A percentile compares a stretch with the other conserved stretches of the same genome.
Evolutionary conservation across 2,329 filamentous ascomycete species (phyloP).

Genomic region (Cryoendolithus antarcticus): DNA sequence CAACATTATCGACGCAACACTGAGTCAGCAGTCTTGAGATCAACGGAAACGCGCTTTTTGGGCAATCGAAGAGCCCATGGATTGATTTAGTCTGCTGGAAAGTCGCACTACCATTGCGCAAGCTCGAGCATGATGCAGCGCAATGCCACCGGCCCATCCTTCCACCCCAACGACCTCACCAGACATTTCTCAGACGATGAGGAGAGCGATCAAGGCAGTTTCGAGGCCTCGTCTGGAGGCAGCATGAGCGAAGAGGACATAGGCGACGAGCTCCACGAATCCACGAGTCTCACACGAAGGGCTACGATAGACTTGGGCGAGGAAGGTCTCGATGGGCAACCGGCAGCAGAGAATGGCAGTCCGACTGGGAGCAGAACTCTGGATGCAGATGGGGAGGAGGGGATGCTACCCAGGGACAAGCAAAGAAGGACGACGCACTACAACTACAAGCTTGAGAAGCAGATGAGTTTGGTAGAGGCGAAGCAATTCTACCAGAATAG

Average conservation of each 20-base stretch:
- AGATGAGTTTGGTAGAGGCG: slow-evolving; percentile 85
- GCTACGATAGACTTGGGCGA: slow-evolving; percentile 15
- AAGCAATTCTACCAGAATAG: slow-evolving; percentile 78
- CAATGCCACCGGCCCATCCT: slow-evolving; percentile 16
- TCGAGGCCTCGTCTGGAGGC: slow-evolving; percentile 9
- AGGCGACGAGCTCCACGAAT: slow-evolving; percentile 14
- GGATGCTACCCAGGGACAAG: slow-evolving; percentile 36
- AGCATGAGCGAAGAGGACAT: slow-evolving; percentile 9
- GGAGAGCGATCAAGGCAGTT: slow-evolving; percentile 12
- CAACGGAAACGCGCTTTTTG: no score
- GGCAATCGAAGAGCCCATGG: no score
- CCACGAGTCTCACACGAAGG: slow-evolving; percentile 12
- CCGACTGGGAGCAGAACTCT: background rate
- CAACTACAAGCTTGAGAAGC: slow-evolving; percentile 85
- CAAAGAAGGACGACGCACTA: slow-evolving; percentile 72
- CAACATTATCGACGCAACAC: no score
- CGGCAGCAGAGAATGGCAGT: slow-evolving; percentile 2
- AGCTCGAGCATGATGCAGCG: slow-evolving; percentile 16
- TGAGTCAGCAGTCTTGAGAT: no score
- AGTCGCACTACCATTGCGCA: no score
- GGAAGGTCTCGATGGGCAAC: slow-evolving; percentile 3
- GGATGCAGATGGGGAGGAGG: slow-evolving; percentile 11
- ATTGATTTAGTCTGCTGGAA: no score
- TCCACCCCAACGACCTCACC: slow-evolving; percentile 11
- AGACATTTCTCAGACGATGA: slow-evolving; percentile 14